phyloP scores from a whole-genome alignment of 2,329 filamentous ascomycete species.

The Aplosporella prunicola region DNA sequence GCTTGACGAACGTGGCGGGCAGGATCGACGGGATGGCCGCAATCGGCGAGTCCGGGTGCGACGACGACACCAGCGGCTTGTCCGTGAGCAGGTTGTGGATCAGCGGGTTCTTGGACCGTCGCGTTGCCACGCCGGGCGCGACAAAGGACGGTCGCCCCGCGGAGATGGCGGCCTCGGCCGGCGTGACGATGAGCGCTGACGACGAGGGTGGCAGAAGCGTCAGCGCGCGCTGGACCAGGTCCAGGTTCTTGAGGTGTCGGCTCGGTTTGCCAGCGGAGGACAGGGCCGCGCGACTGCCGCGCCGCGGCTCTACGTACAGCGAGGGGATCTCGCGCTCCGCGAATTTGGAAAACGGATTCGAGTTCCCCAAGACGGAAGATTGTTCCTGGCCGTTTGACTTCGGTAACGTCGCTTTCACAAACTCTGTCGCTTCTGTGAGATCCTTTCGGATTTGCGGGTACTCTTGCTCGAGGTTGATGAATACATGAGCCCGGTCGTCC shows the following conservation, averaged over 20 bases:
- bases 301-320: slow-evolving; percentile 17
- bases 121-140: slow-evolving; percentile 42
- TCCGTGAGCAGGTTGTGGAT: slow-evolving; percentile 96
- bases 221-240: slow-evolving; percentile 60
- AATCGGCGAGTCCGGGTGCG: slow-evolving; percentile 53
- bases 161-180: slow-evolving; percentile 65
- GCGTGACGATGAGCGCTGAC: slow-evolving; percentile 82
- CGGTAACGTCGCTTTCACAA: slow-evolving; percentile 11
- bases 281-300: slow-evolving; percentile 3
- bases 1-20: slow-evolving; percentile 75
- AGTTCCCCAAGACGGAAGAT: slow-evolving; percentile 19
- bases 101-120: slow-evolving; percentile 66
- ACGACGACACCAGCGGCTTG: slow-evolving; percentile 86
- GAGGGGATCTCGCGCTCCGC: slow-evolving; percentile 21
- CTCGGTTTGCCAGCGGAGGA: slow-evolving; percentile 13
- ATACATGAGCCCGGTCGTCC: slow-evolving; percentile 62
- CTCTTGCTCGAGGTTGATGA: slow-evolving; percentile 91
- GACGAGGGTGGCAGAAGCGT: slow-evolving; percentile 72
- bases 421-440: slow-evolving; percentile 32
- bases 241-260: slow-evolving; percentile 60
- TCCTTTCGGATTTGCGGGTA: slow-evolving; percentile 59
- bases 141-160: slow-evolving; percentile 23
- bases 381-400: slow-evolving; percentile 11
- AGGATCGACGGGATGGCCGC: slow-evolving; percentile 24
- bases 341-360: slow-evolving; percentile 38